phyloP scores from a whole-genome alignment of 148 eudicot species.

The Dysphania ambrosioides region DNA sequence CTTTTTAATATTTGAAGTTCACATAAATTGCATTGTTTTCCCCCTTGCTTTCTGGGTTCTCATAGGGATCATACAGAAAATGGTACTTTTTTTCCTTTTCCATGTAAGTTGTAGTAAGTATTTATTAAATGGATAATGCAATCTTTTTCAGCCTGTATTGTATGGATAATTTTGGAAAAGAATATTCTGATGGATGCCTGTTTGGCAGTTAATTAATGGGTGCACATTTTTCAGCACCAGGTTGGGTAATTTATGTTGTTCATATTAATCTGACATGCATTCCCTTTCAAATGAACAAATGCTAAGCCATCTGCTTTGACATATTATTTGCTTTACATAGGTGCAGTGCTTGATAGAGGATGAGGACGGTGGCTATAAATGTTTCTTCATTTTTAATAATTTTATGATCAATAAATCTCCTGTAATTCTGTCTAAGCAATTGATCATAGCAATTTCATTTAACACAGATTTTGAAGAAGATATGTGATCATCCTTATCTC shows the following conservation, averaged over 20 bases:
- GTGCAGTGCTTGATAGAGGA: not conserved
- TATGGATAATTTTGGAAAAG: not conserved
- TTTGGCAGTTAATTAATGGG: not conserved
- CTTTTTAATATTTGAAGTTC: no score
- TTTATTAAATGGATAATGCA: not conserved
- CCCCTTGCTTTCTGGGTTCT: no score
- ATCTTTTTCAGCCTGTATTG: not conserved
- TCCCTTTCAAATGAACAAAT: not conserved
- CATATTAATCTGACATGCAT: not conserved
- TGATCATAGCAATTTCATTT: not conserved
- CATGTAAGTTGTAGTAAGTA: no score
- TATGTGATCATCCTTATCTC: slow-evolving; percentile 95
- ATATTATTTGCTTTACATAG: not conserved
- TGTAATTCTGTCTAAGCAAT: not conserved
- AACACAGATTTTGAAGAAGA: slow-evolving; percentile 83
- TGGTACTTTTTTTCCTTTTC: no score
- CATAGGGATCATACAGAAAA: not conserved
- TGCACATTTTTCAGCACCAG: not conserved
- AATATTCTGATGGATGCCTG: not conserved
- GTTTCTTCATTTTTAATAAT: not conserved
- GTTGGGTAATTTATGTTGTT: not conserved
- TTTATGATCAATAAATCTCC: not conserved
- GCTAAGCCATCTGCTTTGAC: not conserved
- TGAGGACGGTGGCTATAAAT: not conserved
- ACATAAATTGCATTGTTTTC: no score